Base-by-base conservation (phyloP, 768 basidiomycete species). In the Boletus patriciae region DNA sequence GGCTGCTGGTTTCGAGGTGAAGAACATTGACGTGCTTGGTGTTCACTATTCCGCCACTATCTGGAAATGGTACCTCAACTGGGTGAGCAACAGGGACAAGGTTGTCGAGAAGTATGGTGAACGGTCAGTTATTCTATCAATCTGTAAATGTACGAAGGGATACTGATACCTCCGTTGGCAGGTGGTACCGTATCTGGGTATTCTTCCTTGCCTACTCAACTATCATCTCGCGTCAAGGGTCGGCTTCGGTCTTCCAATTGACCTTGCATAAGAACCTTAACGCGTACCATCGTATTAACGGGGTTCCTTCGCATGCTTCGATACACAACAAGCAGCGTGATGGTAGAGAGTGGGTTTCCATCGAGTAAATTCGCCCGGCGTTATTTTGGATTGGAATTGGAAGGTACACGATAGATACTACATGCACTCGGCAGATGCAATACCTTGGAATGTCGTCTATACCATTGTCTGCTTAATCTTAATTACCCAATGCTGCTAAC, bases 201-300 rank as follows among this genome's bases (percentile, higher is more conserved):
- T 98, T 89, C 83, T 99, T 99, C 87, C 83, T 99, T 33, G 97
- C 95, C 13, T 96, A 87, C 71, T 86, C 89, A 43, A 82, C 81
- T n/a, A 97, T 99, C 64, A 81, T 78, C 57, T 85, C 88, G 62
- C 83, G 92, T 27, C 92, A 98, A 80, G 97, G 97, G 34, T 79
- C 87, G 13, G 85, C 90, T 8, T 91, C 93, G 0, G 89, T 98
- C 41, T 99, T 96, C 90, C 95, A 98, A 77, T 84, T 99, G 69
- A 98, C 95, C 6, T 75, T 95, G 59, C 96, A 98, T 81, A 99
- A 99, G 80, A 99, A 98, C 80, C 76, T 98, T 62, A 98, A 98
- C 69, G 92, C 87, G 0, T 98, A 87, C 78, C 94, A 93, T 69
- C 90, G 97, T 57, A 82, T 97, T 65, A 84, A 89, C 43, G 94